phyloP scores from a whole-genome alignment of 75 land plant genomes.

The Sequoia sempervirens region DNA sequence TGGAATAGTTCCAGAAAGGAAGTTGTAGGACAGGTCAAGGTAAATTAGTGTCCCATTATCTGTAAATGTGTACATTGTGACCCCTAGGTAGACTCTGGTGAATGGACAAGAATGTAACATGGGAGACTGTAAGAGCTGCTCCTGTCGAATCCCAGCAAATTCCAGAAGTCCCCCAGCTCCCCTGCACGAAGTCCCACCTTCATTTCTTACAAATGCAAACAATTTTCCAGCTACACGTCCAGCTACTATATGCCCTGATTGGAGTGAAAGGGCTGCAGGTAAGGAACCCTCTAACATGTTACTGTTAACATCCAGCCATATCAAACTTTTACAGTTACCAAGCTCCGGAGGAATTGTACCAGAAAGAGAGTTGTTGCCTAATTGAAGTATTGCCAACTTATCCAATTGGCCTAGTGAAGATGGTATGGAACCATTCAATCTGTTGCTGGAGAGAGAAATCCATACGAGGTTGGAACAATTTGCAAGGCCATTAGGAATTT shows the following conservation, averaged over 20 bases:
- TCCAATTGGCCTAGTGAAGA: constrained; percentile 42
- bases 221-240: constrained; percentile 49
- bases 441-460: constrained; percentile 74
- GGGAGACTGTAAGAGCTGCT: constrained; percentile 36
- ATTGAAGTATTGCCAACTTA: constrained; percentile 60
- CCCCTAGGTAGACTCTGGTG: constrained; percentile 52
- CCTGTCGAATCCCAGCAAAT: constrained; percentile 52
- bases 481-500: constrained; percentile 47
- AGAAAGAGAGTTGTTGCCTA: constrained; percentile 59
- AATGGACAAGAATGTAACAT: constrained; percentile 54
- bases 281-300: constrained; percentile 58
- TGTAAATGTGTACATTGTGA: constrained; percentile 39
- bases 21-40: constrained; percentile 65
- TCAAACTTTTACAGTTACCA: constrained; percentile 56
- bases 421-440: constrained; percentile 68
- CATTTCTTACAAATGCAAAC: constrained; percentile 53
- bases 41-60: constrained; percentile 55
- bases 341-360: constrained; percentile 70
- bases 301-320: constrained; percentile 65
- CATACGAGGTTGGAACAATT: constrained; percentile 42
- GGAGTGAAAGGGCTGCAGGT: constrained; percentile 48
- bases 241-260: constrained; percentile 47
- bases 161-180: constrained; percentile 68
- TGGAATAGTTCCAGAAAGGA: constrained; percentile 50
- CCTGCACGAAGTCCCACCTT: constrained; percentile 50